Base-by-base conservation (phyloP, 2,329 filamentous ascomycete genomes). In the Metarhizium brunneum region DNA sequence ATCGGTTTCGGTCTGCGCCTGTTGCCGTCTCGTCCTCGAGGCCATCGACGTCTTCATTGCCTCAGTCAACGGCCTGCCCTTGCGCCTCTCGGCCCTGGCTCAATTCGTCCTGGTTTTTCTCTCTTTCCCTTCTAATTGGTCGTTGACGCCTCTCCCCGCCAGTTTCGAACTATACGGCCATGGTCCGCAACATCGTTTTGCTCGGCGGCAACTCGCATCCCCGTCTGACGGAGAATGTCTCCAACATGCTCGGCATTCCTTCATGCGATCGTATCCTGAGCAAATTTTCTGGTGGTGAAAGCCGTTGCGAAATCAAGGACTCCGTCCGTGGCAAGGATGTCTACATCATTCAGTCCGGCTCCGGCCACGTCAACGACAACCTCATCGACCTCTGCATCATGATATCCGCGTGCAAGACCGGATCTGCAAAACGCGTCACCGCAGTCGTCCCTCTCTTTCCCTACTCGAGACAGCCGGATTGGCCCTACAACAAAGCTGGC, bases 321-420 rank as follows among this genome's bases (percentile, higher is more conserved):
- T 96, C 91, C 14, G 94, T 99, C 53, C 88, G 94, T 64, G 94
- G 90, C 64, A 99, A 99, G 72, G 94, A 99, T 83, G 94, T 96
- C 70, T 99, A 95, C 76, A 96, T 97, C 69, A 90, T 99, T 66
- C 92, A 97, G 73, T 94, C 90, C 47, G 91, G 90, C 63, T 90
- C 90, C 63, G 91, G 90, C 60, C 88, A 88, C 65, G 90, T 96
- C 74, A 99, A 99, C 70, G 94, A 99, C 74, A 86, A 95, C 74
- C 84, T 99, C 61, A 88, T 99, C 76, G 94, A 99, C 69, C 85
- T 97, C 52, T 88, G 95, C 71, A 96, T 97, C 75, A 96, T 94
- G 76, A 92, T 97, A 65, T 95, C 90, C n/a, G 94, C 94, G 59
- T 97, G 94, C 83, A 95, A 96, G 75, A 85, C 88, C 13, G 91